Evolutionary conservation across 2,329 filamentous ascomycete genomes (phyloP), one percentile per base, ranked within the genome.

Genomic region (Knufia fluminis): DNA sequence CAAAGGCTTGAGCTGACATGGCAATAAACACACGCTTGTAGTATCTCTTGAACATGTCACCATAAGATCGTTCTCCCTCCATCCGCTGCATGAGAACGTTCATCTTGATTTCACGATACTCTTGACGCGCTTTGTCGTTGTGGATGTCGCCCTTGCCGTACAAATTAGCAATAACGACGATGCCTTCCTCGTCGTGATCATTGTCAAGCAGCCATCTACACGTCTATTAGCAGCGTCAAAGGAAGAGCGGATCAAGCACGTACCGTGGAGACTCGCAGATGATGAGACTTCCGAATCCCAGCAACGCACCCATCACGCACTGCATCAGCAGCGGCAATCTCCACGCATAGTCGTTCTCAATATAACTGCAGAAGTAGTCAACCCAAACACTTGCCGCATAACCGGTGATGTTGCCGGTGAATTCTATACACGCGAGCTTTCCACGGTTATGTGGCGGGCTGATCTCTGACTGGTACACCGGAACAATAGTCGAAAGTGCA

Each of bases 31-130:
- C 91, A 47, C 92, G 87, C 61, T 85, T 92, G 64, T 77, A 79
- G 72, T 97, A 97, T 54, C 87, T 82, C 61, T 78, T 83, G 75
- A 97, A 98, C 92, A 98, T 98, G 54, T 97, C 92, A 33, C 68
- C 60, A 67, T 97, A 98, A 0, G 86, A 82, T 58, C 92, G 80
- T 70, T 97, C 92, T 59, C 92, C 92, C 70, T 98, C 92, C 69
- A 95, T 89, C 46, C 92, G 86, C 66, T 91, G 83, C 20, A 97
- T 74, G 28, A 98, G 78, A 24, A 98, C 92, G 61, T 91, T 83
- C 87, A 96, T 95, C 74, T 98, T 98, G 72, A 98, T 98, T 62
- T 97, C 92, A 60, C 91, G 86, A 68, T 94, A 98, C 67, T 98
- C 92, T 49, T 96, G 90, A 51, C 90, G 82, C 1, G 92, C 92